A percentile compares a stretch with the other conserved stretches of the same genome.
Evolutionary conservation across 495 filamentous ascomycete species (phyloP).

Genomic region (Penicillium macrosclerotiorum): DNA sequence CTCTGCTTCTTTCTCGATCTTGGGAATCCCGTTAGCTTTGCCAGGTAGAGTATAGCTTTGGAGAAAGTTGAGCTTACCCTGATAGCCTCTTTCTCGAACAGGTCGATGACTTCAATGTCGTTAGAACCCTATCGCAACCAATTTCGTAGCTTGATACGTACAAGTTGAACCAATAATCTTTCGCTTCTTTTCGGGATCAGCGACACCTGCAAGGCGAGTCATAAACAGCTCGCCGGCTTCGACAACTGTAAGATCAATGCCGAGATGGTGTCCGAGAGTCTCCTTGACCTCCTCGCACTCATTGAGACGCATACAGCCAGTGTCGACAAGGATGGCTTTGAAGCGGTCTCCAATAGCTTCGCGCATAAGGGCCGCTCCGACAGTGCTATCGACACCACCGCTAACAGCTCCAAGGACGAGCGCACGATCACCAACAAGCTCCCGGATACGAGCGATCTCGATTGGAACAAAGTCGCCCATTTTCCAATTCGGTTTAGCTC

Average conservation of each 20-base stretch:
- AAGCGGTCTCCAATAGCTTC: conserved; percentile 83
- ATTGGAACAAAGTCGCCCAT: conserved; percentile 19
- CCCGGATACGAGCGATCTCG: conserved; percentile 23
- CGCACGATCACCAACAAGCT: conserved; percentile 17
- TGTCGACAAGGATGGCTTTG: conserved; percentile 86
- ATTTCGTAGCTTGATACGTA: conserved; percentile 7
- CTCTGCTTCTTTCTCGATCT: conserved; percentile 26
- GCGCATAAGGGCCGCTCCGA: conserved; percentile 79
- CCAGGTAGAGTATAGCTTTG: background rate
- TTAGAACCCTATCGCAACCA: conserved; percentile 6
- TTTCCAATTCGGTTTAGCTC: conserved; percentile 18
- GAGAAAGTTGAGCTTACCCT: conserved; percentile 47
- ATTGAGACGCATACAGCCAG: conserved; percentile 81
- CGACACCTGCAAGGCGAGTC: conserved; percentile 66
- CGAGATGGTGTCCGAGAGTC: conserved; percentile 70
- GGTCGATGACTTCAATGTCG: conserved; percentile 70
- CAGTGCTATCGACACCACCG: conserved; percentile 92
- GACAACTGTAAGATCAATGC: conserved; percentile 87
- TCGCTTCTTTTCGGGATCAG: conserved; percentile 86
- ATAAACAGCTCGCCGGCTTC: conserved; percentile 79
- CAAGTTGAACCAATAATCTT: conserved; percentile 73
- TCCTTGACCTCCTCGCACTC: conserved; percentile 79
- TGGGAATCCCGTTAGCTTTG: conserved; percentile 5
- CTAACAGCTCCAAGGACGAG: conserved; percentile 40
- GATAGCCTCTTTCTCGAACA: conserved; percentile 79